Evolutionary conservation across 176 grass and related monocot genomes (phyloP), one percentile per base, ranked within the genome.

Genomic region (Eragrostis nindensis): DNA sequence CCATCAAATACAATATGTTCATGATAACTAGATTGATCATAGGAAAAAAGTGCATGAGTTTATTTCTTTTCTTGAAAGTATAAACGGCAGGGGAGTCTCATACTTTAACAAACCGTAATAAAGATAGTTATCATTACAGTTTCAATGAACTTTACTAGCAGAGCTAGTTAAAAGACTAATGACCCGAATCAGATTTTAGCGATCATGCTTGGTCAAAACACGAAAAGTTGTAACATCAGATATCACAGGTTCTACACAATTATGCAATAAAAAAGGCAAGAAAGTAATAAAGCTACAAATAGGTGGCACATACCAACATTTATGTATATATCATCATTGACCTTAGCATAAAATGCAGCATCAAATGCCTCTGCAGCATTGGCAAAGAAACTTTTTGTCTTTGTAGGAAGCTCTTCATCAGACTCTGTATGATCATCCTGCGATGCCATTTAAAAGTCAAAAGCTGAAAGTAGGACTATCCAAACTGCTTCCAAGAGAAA

Each of bases 271-370:
- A 74, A n/a, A 77, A 66, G 3, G 11, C 24, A 65, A 68, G 32
- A 7, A 25, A 55, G 18, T 62, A 8, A 75, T 53, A 66, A 13
- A 71, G 29, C 4, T 12, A 59, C 12, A 32, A 77, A 60, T 14
- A 52, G 11, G 68, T 76, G n/a, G 19, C 29, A 94, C 92, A 62
- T 92, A 99, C 92, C 96, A 72, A 95, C 91, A 62, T 99, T 95
- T 70, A 99, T 88, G 86, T 99, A 99, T 88, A 99, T 89, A 69
- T 95, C 92, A 82, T 95, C 96, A 82, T 99, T 95, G 81, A 95
- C 80, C 64, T 94, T 95, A 69, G 92, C 88, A 86, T 99, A 95
- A 76, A 99, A 99, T 80, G 91, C 90, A 70, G 96, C 92, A 95
- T 99, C 90, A 68, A 94, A 93, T 70, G 67, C 62, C 36, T 95